Evolutionary conservation across 352 stramenopile species (phyloP).

Genomic region (Discostella stelligera): DNA sequence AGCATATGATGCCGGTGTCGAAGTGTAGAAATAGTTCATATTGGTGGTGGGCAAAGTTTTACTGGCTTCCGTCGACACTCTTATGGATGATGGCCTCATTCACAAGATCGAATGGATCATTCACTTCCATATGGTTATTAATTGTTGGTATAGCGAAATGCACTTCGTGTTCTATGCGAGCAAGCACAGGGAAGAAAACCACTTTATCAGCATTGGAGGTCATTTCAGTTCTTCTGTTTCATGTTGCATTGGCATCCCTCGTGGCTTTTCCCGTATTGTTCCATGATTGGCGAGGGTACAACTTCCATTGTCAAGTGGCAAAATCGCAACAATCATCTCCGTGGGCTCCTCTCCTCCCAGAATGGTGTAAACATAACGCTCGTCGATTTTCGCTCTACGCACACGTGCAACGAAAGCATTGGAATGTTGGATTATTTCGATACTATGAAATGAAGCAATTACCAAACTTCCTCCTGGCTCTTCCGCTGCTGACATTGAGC

Average conservation of each 20-base stretch:
- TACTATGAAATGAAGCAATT: constrained; percentile 93
- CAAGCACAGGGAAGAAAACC: background rate
- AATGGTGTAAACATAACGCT: constrained; percentile 46
- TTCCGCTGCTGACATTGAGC: constrained; percentile 86
- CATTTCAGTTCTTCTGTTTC: constrained; percentile 20
- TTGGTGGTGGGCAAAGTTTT: constrained; percentile 24
- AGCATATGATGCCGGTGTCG: background rate
- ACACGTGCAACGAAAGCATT: constrained; percentile 93
- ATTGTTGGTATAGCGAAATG: constrained; percentile 43
- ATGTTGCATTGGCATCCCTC: constrained; percentile 34
- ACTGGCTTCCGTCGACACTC: constrained; percentile 36
- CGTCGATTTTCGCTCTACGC: constrained; percentile 87
- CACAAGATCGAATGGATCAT: constrained; percentile 72
- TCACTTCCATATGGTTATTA: constrained; percentile 61
- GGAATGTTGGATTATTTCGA: constrained; percentile 90
- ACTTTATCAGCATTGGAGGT: background rate
- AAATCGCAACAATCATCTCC: constrained; percentile 2
- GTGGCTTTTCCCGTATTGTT: constrained; percentile 52
- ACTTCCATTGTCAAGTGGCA: constrained; percentile 51
- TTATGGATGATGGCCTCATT: constrained; percentile 68
- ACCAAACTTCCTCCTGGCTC: constrained; percentile 91
- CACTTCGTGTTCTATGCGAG: constrained; percentile 14
- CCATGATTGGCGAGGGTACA: constrained; percentile 62
- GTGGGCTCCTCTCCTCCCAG: constrained; percentile 16
- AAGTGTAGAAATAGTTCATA: background rate